phyloP scores from a whole-genome alignment of 106 monocot species.

The Phalaenopsis aphrodite region DNA sequence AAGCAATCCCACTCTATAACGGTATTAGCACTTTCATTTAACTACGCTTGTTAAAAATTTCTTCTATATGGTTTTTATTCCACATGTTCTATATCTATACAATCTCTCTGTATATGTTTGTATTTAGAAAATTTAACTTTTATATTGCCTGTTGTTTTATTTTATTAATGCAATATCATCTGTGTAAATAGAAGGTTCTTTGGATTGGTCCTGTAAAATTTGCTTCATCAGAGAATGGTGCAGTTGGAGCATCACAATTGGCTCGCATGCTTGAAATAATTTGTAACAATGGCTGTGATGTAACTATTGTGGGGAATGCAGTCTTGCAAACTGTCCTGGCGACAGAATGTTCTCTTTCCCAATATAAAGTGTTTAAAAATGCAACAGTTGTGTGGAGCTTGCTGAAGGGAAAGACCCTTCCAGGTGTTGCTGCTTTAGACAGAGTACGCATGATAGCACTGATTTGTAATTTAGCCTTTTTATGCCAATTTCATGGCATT shows the following conservation, averaged over 20 bases:
- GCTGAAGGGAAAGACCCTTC: conserved; percentile 62
- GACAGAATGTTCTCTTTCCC: conserved; percentile 11
- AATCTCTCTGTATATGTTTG: neutral
- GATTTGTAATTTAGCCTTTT: neutral
- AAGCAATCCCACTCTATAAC: neutral
- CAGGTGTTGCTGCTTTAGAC: conserved; percentile 86
- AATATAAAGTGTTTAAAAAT: conserved; percentile 38
- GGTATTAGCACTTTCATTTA: neutral
- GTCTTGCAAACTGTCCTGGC: conserved; percentile 31
- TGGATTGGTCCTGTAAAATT: conserved; percentile 70
- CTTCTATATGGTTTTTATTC: neutral
- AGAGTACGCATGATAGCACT: conserved; percentile 38
- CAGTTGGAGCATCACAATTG: conserved; percentile 37
- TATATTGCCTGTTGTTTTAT: neutral
- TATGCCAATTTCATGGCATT: neutral
- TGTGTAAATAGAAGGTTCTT: conserved; percentile 58
- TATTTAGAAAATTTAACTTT: conserved; percentile 1
- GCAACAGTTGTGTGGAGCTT: conserved; percentile 81
- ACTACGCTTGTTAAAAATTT: neutral
- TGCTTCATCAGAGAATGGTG: conserved; percentile 17
- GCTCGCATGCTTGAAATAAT: conserved; percentile 48
- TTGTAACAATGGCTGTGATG: conserved; percentile 43
- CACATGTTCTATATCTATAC: neutral
- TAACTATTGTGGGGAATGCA: conserved; percentile 58
- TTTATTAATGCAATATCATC: neutral